phyloP scores from a whole-genome alignment of 2,329 filamentous ascomycete species.

The Gyromitra esculenta region DNA sequence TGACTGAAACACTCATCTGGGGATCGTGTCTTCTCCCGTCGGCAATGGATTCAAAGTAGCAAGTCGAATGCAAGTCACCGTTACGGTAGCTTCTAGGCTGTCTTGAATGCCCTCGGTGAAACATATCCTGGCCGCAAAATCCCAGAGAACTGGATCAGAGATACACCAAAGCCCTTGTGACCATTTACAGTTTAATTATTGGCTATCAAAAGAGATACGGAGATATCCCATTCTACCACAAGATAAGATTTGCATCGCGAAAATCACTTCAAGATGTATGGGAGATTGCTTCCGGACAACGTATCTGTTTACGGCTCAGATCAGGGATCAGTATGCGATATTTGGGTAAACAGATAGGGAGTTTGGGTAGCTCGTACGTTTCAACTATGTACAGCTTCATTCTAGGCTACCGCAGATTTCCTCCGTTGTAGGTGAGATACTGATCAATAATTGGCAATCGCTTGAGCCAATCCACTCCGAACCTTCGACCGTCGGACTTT shows the following conservation, averaged over 20 bases:
- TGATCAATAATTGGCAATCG: background rate
- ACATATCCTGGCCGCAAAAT: background rate
- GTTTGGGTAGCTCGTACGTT: background rate
- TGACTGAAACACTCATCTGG: background rate
- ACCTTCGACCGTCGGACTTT: background rate
- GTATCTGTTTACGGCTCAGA: background rate
- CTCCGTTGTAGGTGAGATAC: background rate
- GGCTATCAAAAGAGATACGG: constrained; percentile 4
- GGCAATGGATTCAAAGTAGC: background rate
- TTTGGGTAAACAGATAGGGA: background rate
- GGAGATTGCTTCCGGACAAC: background rate
- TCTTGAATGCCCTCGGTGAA: background rate
- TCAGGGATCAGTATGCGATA: background rate
- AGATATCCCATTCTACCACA: background rate
- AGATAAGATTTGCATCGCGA: background rate
- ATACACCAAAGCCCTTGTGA: background rate
- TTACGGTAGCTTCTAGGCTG: background rate
- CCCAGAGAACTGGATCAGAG: constrained; percentile 5
- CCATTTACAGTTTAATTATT: background rate
- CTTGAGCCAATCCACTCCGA: background rate
- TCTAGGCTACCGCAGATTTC: background rate
- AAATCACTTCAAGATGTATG: background rate
- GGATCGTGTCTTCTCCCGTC: background rate
- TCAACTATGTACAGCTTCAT: background rate
- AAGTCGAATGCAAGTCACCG: background rate